Base-by-base conservation (phyloP, 768 basidiomycete species). In the Collybia sp. region DNA sequence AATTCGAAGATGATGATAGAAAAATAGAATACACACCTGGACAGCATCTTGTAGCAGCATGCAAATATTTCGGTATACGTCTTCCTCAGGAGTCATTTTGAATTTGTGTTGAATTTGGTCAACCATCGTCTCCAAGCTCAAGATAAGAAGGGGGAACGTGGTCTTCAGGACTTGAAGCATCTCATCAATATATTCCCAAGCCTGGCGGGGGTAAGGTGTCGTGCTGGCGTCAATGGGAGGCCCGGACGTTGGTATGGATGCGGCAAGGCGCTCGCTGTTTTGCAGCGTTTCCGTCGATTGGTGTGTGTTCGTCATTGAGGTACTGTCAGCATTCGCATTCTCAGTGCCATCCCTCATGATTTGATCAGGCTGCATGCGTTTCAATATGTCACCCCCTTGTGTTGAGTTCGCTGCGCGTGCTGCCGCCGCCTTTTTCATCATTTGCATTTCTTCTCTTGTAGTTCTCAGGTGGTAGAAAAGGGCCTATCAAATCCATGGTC, bases 51-150 rank as follows among this genome's bases (percentile, higher is more conserved):
- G 82, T 31, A 97, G 70, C 16, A 98, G 69, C 68, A 94, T 85
- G 53, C 85, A 87, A 38, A 93, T 80, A 55, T 91, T 81, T 13
- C 96, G 80, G 66, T 97, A 97, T 6, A 93, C 83, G 53, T 97
- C 94, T 65, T 99, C 96, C 48, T 99, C 96, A 2, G 82, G 77
- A 1, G 79, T 75, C 2, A 88, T 80, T 62, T 96, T 95, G 70
- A 97, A 95, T 43, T 93, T 80, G 48, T 83, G 79, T 16, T 82
- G 76, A 52, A 99, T 88, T 65, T 97, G 93, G 53, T 99, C 96
- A 3, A 94, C 88, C 77, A 97, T 88, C 12, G 92, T 94, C 68
- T 99, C 96, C 75, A 99, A 75, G 46, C 93, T 96, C 16, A 98
- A 72, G 25, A 95, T 90, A 31, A 99, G 77, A 6, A 99, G 76